Conservation (phyloP, 2,329 filamentous ascomycete genomes). For the Penicillium occitanis region DNA sequence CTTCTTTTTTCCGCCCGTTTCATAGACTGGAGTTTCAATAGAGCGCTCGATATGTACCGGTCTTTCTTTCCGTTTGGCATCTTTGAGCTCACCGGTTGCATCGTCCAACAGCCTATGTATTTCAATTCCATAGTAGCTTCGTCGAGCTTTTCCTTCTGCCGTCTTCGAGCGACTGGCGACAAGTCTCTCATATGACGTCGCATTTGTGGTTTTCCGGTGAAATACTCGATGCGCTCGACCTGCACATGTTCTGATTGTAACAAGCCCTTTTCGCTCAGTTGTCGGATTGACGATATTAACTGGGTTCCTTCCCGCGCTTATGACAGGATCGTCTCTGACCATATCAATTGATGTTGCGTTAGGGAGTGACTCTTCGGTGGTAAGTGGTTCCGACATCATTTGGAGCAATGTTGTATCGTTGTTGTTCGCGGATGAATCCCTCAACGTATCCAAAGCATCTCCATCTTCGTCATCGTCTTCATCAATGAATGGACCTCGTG, state of each 20-base stretch:
- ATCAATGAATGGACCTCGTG: constrained; percentile 18
- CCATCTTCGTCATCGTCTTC: constrained; percentile 25
- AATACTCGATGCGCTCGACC: constrained; percentile 49
- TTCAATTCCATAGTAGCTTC: constrained; percentile 85
- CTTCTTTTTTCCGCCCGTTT: constrained; percentile 33
- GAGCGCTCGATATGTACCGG: constrained; percentile 31
- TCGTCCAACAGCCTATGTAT: constrained; percentile 80
- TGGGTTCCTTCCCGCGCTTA: not conserved
- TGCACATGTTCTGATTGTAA: constrained; percentile 48
- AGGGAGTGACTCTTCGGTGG: not conserved
- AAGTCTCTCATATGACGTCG: constrained; percentile 53
- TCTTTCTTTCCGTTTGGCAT: constrained; percentile 23
- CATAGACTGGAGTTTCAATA: constrained; percentile 31
- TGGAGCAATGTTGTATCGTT: constrained; percentile 31
- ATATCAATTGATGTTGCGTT: not conserved
- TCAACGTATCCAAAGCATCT: constrained; percentile 30
- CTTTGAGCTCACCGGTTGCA: constrained; percentile 60
- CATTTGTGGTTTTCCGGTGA: constrained; percentile 36
- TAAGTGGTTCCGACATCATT: constrained; percentile 5
- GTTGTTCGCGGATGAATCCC: constrained; percentile 32
- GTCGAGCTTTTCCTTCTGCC: constrained; percentile 55
- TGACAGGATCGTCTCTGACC: not conserved
- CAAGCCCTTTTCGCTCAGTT: constrained; percentile 17
- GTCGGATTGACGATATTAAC: not conserved
- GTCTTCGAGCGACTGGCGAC: constrained; percentile 55